These are phyloP conservation scores for Malassezia slooffiae DNA, from an alignment of 1,284 basidiomycete species.

Conservation along the genomic window DNA sequence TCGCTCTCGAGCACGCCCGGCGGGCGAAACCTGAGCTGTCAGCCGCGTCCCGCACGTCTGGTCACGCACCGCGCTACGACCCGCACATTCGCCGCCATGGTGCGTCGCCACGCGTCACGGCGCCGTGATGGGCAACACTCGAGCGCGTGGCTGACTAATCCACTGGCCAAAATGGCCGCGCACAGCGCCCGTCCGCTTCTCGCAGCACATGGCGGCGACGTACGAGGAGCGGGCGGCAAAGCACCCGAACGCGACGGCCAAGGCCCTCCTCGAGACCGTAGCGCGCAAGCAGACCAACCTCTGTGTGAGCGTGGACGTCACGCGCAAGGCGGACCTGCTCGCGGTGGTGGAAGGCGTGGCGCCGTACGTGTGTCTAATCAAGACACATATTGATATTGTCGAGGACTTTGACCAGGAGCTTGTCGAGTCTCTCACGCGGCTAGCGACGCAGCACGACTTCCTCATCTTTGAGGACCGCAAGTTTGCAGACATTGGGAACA, in stretches of 20 bases:
- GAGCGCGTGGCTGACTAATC: conserved; percentile 1
- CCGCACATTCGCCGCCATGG: conserved; percentile 14
- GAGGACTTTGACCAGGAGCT: conserved; percentile 75
- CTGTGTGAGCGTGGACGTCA: conserved; percentile 90
- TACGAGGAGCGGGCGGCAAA: conserved; percentile 28
- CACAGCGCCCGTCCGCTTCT: no score
- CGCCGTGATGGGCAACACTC: neutral
- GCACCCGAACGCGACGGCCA: conserved; percentile 35
- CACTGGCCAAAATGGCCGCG: no score
- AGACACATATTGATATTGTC: conserved; percentile 96
- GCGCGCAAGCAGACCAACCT: conserved; percentile 82
- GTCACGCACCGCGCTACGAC: conserved; percentile 13
- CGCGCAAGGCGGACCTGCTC: conserved; percentile 66
- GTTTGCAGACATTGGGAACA: conserved; percentile 98
- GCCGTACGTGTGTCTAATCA: conserved; percentile 80
- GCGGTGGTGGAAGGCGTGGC: conserved; percentile 78
- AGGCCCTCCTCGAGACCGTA: conserved; percentile 63
- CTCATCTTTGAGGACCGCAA: conserved; percentile 97
- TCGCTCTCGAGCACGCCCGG: neutral
- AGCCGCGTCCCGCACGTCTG: neutral
- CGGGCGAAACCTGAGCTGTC: conserved; percentile 7
- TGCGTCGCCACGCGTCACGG: neutral
- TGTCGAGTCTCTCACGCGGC: conserved; percentile 59
- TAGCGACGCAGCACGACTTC: conserved; percentile 78
- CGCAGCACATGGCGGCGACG: conserved; percentile 9